phyloP scores from a whole-genome alignment of 2,329 filamentous ascomycete species.

The Verticillium longisporum region DNA sequence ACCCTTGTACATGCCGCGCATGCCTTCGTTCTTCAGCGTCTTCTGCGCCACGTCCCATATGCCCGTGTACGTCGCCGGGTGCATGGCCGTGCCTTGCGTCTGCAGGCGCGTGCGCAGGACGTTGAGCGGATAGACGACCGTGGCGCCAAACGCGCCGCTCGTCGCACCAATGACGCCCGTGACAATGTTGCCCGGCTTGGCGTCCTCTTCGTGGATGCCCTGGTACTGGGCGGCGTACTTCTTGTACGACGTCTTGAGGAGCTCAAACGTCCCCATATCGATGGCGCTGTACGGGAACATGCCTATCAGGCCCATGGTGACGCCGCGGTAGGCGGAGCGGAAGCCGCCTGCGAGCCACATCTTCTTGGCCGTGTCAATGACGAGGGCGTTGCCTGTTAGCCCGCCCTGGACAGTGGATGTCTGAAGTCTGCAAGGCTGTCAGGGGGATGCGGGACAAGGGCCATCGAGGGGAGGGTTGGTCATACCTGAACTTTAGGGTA shows the following conservation, averaged over 20 bases:
- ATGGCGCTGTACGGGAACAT: constrained; percentile 99
- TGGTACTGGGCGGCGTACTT: constrained; percentile 60
- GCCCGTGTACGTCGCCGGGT: constrained; percentile 83
- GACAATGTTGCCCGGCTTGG: constrained; percentile 70
- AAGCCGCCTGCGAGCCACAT: constrained; percentile 77
- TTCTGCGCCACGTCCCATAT: constrained; percentile 83
- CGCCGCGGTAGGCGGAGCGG: constrained; percentile 76
- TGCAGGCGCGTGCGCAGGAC: constrained; percentile 86
- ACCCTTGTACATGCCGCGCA: constrained; percentile 86
- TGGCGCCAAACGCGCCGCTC: constrained; percentile 85
- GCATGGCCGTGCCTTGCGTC: constrained; percentile 88
- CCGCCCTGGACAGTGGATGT: constrained; percentile 89
- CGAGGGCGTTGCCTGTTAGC: constrained; percentile 73
- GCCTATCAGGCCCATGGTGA: constrained; percentile 88
- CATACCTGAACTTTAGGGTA: constrained; percentile 61
- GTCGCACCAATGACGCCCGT: constrained; percentile 87
- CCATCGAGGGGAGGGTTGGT: background rate
- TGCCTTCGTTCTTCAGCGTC: constrained; percentile 76
- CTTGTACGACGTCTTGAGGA: constrained; percentile 72
- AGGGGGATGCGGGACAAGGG: constrained; percentile 6
- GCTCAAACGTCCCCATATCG: constrained; percentile 91
- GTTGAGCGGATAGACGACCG: constrained; percentile 92
- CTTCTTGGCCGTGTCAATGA: constrained; percentile 74
- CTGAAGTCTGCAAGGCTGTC: constrained; percentile 64
- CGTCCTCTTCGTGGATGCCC: constrained; percentile 76